Base-by-base conservation (phyloP, 768 basidiomycete genomes). In the Boletus rufocinnamomeus region DNA sequence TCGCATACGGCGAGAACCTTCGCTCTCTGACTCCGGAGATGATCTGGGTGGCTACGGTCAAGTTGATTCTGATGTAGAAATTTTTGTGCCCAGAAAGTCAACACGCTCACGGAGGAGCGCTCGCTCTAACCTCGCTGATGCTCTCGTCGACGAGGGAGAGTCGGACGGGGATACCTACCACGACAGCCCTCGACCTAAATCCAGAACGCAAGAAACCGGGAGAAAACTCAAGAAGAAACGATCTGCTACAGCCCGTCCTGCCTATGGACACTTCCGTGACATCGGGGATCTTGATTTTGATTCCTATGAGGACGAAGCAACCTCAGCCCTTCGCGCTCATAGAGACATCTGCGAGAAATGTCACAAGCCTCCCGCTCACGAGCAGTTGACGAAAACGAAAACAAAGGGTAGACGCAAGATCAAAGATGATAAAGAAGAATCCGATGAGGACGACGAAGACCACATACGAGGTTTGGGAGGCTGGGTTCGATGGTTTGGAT, bases 401-500 rank as follows among this genome's bases (percentile, higher is more conserved):
- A 83, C 77, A 52, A 72, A 64, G 58, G 78, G 74, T 48, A 52
- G 56, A 49, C 76, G 72, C 51, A 81, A 73, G 68, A 79, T 74
- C 61, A 76, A 74, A 59, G 67, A 66, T 23, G 63, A 74, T 8
- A 77, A 80, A n/a, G 79, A 80, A 43, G 87, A 84, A 50, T 55
- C 62, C 4, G 66, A 72, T 11, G 84, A 82, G 21, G 79, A 84
- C 32, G 85, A 87, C 44, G 75, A 79, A 38, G 82, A 84, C 38
- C 76, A 74, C 49, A 73, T 84, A 11, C 73, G 60, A 14, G 68
- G 71, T 8, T 74, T 88, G 47, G 92, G 92, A 14, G 92, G 92
- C 28, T 95, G 92, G 92, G 84, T 93, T 61, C 81, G 84, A 74
- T 95, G 92, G 91, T 91, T 69, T 56, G 81, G 28, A 74, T 45